Evolutionary conservation across 2,329 filamentous ascomycete species (phyloP).

Genomic region (Cercospora janseana): DNA sequence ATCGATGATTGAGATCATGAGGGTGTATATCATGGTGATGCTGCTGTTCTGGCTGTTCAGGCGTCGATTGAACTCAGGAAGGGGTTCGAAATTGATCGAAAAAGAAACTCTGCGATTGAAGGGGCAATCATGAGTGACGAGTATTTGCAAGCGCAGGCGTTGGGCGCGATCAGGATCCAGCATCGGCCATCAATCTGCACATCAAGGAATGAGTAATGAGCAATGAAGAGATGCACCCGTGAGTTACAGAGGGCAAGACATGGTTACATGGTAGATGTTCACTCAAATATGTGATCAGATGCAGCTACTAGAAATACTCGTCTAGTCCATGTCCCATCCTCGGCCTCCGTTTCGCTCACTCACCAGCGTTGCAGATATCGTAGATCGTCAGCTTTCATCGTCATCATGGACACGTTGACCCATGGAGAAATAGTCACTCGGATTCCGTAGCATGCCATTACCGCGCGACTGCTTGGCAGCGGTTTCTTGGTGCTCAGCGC

Average conservation of each 20-base stretch:
- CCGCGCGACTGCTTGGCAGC: not conserved
- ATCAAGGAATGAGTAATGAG: too few species aligned
- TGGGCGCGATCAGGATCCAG: too few species aligned
- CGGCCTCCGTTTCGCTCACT: too few species aligned
- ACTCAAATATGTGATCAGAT: too few species aligned
- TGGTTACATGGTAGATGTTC: too few species aligned
- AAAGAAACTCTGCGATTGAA: conserved; percentile 15
- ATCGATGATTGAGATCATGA: conserved; percentile 19
- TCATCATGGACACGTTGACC: conserved; percentile 10
- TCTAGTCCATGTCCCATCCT: too few species aligned
- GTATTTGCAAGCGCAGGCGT: conserved; percentile 1
- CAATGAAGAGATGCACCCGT: too few species aligned
- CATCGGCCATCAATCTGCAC: too few species aligned
- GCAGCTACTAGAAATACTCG: too few species aligned
- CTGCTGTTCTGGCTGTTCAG: conserved; percentile 26
- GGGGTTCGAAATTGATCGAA: conserved; percentile 18
- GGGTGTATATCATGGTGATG: conserved; percentile 23
- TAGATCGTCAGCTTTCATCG: not conserved
- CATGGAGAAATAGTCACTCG: conserved; percentile 18
- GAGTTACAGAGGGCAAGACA: too few species aligned
- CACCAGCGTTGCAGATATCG: too few species aligned
- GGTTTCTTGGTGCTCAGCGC: not conserved
- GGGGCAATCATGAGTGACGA: not conserved
- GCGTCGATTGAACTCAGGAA: conserved; percentile 14
- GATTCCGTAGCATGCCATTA: conserved; percentile 8